A percentile compares a stretch with the other conserved stretches of the same genome.
phyloP scores from a whole-genome alignment of 148 eudicot species.

The Amaranthus cruentus region DNA sequence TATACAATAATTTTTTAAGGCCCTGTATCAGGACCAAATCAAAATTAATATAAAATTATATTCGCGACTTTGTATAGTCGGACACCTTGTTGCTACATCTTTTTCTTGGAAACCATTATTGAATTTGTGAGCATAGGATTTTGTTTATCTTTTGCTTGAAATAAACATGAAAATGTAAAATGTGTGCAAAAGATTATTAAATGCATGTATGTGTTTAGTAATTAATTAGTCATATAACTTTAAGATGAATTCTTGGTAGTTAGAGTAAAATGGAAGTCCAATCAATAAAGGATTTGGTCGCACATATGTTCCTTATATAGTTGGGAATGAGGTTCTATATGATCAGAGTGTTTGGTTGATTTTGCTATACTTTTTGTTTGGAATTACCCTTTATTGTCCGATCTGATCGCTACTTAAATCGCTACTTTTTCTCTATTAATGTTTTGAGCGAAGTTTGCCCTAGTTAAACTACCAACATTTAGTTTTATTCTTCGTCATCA shows the following conservation, averaged over 20 bases:
- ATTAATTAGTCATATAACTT: neutral
- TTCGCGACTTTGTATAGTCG: neutral
- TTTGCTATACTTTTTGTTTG: too few relatives aligned
- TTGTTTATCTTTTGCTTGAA: neutral
- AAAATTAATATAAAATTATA: too few relatives aligned
- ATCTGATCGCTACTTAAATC: too few relatives aligned
- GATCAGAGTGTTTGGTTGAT: too few relatives aligned
- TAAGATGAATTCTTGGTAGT: neutral
- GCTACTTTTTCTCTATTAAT: too few relatives aligned
- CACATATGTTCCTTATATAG: neutral
- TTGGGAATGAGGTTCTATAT: neutral
- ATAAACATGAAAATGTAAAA: neutral
- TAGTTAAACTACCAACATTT: too few relatives aligned
- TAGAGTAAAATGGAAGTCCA: constrained; percentile 5
- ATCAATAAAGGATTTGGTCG: neutral
- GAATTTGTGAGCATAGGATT: neutral
- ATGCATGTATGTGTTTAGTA: neutral
- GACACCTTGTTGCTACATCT: too few relatives aligned
- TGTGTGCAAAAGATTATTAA: neutral
- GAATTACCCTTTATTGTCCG: too few relatives aligned
- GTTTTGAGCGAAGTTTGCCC: too few relatives aligned
- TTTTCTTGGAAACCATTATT: neutral
- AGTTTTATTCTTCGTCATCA: too few relatives aligned
- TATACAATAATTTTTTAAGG: too few relatives aligned
- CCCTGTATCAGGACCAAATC: too few relatives aligned